Evolutionary conservation across 2,329 filamentous ascomycete species (phyloP).

Genomic region (Alternaria sp.): DNA sequence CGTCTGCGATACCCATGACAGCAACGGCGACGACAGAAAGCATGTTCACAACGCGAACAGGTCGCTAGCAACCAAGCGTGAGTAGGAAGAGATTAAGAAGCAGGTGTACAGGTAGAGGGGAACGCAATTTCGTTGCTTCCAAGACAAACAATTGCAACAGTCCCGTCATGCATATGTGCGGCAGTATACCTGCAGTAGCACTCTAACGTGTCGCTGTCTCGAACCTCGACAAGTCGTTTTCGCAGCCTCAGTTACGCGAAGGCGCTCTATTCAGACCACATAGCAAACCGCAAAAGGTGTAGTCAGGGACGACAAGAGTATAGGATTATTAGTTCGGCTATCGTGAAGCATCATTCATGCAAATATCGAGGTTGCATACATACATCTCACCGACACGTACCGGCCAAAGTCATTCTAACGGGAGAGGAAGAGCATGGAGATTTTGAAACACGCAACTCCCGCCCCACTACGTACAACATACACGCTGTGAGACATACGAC

Average conservation of each 20-base stretch:
- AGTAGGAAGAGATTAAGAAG: neutral
- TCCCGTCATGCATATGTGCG: slow-evolving; percentile 24
- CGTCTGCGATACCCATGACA: neutral
- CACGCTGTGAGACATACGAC: neutral
- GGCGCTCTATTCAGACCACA: neutral
- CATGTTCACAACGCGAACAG: slow-evolving; percentile 3
- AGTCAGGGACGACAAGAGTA: too few species aligned
- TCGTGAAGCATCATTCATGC: neutral
- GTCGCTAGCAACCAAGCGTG: neutral
- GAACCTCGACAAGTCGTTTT: slow-evolving; percentile 10
- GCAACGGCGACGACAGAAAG: slow-evolving; percentile 1
- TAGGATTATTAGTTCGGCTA: accelerated
- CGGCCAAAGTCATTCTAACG: neutral
- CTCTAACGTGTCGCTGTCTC: slow-evolving; percentile 16
- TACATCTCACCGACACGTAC: neutral
- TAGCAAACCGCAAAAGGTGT: neutral
- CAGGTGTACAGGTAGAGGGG: neutral
- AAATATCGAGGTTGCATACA: neutral
- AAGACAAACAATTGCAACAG: slow-evolving; percentile 22
- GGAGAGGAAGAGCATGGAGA: neutral
- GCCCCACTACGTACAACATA: neutral
- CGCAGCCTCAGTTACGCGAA: neutral
- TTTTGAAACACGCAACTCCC: neutral
- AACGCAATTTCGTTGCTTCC: neutral
- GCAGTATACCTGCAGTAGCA: slow-evolving; percentile 31